These are phyloP conservation scores for Salix koriyanagi DNA, from an alignment of 345 rosid genomes.

Conservation along the genomic window DNA sequence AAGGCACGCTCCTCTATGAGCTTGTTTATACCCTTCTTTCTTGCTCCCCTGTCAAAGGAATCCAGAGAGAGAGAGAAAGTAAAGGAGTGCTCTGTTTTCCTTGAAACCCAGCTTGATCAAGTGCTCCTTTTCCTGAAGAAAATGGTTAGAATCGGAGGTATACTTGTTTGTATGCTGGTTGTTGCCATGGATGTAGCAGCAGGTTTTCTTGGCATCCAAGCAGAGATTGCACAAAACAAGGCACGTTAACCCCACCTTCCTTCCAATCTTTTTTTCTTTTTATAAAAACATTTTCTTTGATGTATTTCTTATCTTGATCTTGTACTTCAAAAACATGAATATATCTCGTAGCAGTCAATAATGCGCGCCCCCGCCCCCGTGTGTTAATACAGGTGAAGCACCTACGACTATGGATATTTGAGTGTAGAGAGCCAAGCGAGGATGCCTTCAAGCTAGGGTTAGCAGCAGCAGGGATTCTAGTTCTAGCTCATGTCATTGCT, in stretches of 20 bases:
- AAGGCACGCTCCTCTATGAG: constrained; percentile 35
- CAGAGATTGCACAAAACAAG: constrained; percentile 83
- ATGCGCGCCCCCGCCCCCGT: neutral
- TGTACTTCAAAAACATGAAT: neutral
- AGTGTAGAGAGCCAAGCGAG: constrained; percentile 83
- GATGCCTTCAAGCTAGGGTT: constrained; percentile 76
- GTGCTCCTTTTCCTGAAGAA: neutral
- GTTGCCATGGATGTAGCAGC: constrained; percentile 77
- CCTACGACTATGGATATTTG: constrained; percentile 75
- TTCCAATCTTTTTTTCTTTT: neutral
- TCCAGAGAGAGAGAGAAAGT: constrained; percentile 36
- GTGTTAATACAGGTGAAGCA: constrained; percentile 61
- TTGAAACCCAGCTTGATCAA: neutral
- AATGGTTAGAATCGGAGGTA: constrained; percentile 52
- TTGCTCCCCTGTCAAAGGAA: constrained; percentile 34
- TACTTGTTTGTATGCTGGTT: constrained; percentile 67
- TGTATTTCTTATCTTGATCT: neutral
- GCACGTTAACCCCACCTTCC: constrained; percentile 14
- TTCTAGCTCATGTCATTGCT: constrained; percentile 58
- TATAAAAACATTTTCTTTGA: neutral
- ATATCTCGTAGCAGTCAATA: neutral
- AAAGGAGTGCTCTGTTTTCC: constrained; percentile 3
- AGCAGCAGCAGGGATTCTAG: constrained; percentile 66
- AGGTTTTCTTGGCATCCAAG: constrained; percentile 86
- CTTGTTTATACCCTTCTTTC: constrained; percentile 59